Conservation (phyloP, 1,139 yeast species). For the Hyphopichia fennica region DNA sequence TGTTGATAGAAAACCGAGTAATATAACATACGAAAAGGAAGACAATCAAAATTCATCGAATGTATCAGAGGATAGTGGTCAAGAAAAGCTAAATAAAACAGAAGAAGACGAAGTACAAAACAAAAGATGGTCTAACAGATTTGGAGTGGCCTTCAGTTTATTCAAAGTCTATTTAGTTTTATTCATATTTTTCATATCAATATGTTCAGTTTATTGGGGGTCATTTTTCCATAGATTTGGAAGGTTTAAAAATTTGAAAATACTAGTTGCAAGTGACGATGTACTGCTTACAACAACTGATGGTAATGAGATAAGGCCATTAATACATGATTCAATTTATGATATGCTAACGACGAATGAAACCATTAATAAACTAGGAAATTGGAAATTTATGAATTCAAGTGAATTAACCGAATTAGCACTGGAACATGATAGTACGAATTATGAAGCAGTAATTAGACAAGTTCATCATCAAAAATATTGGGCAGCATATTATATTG, state of each 20-base stretch:
- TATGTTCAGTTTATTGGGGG: conserved; percentile 64
- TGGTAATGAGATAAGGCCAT: conserved; percentile 22
- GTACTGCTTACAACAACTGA: conserved; percentile 15
- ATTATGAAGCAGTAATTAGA: conserved; percentile 33
- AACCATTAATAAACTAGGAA: conserved; percentile 23
- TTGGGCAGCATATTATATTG: conserved; percentile 55
- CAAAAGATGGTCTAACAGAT: conserved; percentile 1
- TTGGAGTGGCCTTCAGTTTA: conserved; percentile 9
- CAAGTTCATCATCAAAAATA: conserved; percentile 48
- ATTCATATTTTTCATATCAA: conserved; percentile 20
- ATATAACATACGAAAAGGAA: neutral
- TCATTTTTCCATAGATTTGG: conserved; percentile 43
- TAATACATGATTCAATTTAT: conserved; percentile 33
- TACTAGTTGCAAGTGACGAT: conserved; percentile 51
- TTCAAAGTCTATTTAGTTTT: conserved; percentile 15
- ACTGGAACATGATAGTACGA: conserved; percentile 26
- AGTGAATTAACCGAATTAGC: conserved; percentile 31
- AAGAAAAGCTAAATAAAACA: neutral
- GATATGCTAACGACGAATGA: conserved; percentile 18
- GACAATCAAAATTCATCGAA: neutral
- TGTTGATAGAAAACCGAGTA: neutral
- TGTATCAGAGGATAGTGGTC: neutral
- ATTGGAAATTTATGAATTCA: conserved; percentile 38
- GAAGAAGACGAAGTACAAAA: neutral
- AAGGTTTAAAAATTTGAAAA: conserved; percentile 39